Percentiles rank a stretch among this genome's conserved stretches.
Conservation (phyloP, 1,284 basidiomycete genomes). For the Apiotrichum sp. region DNA sequence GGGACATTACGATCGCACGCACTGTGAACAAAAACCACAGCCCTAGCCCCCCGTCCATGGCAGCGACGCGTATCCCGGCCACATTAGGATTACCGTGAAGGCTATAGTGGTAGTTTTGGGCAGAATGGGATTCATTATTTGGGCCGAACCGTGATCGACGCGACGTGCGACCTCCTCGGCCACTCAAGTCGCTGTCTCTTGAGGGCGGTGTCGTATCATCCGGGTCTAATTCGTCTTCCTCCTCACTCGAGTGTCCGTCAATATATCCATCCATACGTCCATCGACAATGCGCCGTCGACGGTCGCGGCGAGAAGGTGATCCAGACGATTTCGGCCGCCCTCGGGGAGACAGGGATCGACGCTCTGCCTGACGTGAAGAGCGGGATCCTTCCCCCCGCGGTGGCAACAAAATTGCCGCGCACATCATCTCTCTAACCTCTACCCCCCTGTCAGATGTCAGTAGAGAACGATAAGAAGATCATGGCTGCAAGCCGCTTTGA, state of each 20-base stretch:
- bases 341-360: background rate
- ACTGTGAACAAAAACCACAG: slow-evolving; percentile 45
- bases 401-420: slow-evolving; percentile 20
- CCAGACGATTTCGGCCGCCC: background rate
- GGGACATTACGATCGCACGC: slow-evolving; percentile 3
- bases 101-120: slow-evolving; percentile 14
- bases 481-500: background rate
- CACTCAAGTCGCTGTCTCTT: background rate
- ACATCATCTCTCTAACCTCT: slow-evolving; percentile 25
- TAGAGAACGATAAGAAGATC: background rate
- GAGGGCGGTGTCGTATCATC: background rate
- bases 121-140: background rate
- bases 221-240: background rate
- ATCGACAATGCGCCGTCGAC: too few relatives aligned
- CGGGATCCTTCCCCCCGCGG: background rate
- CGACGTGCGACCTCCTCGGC: background rate
- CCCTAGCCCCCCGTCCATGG: slow-evolving; percentile 30
- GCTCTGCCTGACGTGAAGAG: background rate
- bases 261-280: too few relatives aligned
- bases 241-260: background rate
- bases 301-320: background rate
- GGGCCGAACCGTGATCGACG: background rate
- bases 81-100: slow-evolving; percentile 39
- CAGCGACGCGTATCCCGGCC: slow-evolving; percentile 28
- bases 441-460: slow-evolving; percentile 15